Base-by-base conservation (phyloP, 2,329 filamentous ascomycete species). In the Calonectria pteridis region DNA sequence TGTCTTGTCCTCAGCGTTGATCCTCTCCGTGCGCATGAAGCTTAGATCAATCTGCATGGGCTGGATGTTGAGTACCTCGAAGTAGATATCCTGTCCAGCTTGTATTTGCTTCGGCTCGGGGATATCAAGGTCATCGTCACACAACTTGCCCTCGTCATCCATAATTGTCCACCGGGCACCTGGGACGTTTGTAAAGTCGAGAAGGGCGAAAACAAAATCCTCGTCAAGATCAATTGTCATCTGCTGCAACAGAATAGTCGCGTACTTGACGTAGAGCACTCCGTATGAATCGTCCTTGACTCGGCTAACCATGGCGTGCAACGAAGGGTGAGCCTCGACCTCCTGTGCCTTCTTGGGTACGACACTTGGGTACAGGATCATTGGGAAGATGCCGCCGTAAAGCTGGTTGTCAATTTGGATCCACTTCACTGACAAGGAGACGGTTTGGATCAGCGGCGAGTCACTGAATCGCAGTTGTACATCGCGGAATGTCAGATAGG, bases 281-380 rank as follows among this genome's bases (percentile, higher is more conserved):
- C 97, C 97, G 82, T 98, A 99, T 0, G 96, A 98, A 81, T 99
- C 96, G 81, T 99, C 97, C 87, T 99, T 99, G 83, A 99, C 96
- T 35, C 95, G 91, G 14, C 96, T 98, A 69, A 98, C 89, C 89
- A 96, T 96, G 18, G 93, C 93, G 80, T 98, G 96, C 82, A 99
- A 91, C 68, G 97, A 98, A 0, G 97, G 97, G 85, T 98, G 97
- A 0, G 96, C 94, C 77, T 98, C 97, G 82, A 98, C 97, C 84
- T 99, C 97, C 81, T 97, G 96, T 43, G 95, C 95, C 77, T 95
- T 97, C 89, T 98, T 98, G 0, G 97, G 96, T 20, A 99, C 97
- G 13, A 99, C 97, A 85, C 96, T 98, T 7, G 97, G 97, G 83
- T 99, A 99, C 71, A 99, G 89, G 35, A 99, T 92, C 86, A 99